Conservation (phyloP, 768 basidiomycete genomes). For the Lactarius evosmus region DNA sequence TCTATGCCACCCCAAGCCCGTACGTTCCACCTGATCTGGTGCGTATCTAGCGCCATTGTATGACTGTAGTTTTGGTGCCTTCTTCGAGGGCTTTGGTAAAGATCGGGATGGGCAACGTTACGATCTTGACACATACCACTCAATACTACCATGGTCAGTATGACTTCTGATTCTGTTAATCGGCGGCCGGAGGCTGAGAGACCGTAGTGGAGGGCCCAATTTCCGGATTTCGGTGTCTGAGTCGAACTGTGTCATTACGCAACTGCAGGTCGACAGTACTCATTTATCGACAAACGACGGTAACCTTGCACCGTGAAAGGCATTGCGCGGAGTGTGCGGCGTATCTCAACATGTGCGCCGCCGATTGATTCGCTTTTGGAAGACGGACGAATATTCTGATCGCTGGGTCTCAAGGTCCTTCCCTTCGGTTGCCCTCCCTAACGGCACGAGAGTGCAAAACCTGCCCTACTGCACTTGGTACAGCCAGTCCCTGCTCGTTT, state of each 20-base stretch:
- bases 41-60: conserved; percentile 13
- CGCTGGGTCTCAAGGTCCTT: conserved; percentile 45
- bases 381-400: not conserved
- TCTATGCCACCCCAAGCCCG: conserved; percentile 80
- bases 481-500: conserved; percentile 27
- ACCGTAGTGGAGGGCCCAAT: conserved; percentile 58
- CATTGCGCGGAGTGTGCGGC: conserved; percentile 67
- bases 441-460: conserved; percentile 64
- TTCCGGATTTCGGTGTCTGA: conserved; percentile 73
- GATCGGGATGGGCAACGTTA: conserved; percentile 63
- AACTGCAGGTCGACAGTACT: conserved; percentile 67
- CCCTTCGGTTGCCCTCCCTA: conserved; percentile 58
- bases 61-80: conserved; percentile 61
- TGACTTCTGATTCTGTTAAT: conserved; percentile 20
- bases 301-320: conserved; percentile 49
- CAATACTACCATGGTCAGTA: conserved; percentile 71
- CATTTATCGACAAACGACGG: conserved; percentile 57
- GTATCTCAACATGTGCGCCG: conserved; percentile 62
- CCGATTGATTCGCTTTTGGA: conserved; percentile 10
- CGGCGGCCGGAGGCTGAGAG: conserved; percentile 15
- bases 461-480: conserved; percentile 78
- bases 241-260: conserved; percentile 70
- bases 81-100: conserved; percentile 75
- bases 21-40: conserved; percentile 36
- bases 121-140: conserved; percentile 60